Evolutionary conservation across 768 basidiomycete genomes (phyloP), one percentile per base, ranked within the genome.

Genomic region (Cystobasidium tubakii): DNA sequence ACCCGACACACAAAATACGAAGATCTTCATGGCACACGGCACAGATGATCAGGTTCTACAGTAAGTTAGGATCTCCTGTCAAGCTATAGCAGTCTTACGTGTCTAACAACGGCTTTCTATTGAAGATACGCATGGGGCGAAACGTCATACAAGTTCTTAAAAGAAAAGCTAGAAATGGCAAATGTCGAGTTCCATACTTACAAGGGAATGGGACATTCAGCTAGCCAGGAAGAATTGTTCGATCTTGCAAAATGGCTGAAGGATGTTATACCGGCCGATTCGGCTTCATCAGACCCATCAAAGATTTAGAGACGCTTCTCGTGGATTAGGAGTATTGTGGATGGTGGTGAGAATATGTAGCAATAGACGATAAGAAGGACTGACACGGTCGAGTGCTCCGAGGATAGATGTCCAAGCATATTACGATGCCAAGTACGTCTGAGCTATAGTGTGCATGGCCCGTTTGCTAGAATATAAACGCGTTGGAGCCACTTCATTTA

Each of bases 131-230:
- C 19, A 17, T 74, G 74, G 74, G 74, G 66, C 43, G 66, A 69
- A 27, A 53, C 39, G 54, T 57, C 66, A 1, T 46, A 54, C 29
- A 72, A 74, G 21, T 44, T 74, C 39, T 34, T 74, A 7, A 70
- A 36, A 72, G 74, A 74, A 29, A 66, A 74, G 42, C 54, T 69
- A 34, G 36, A 70, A 19, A 66, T 74, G 50, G 29, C 43, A 31
- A 70, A 74, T 74, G 65, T 74, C 25, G 66, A 70, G 31, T 74
- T 72, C 71, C 33, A 74, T 31, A 31, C 66, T 17, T 74, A 74
- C 29, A 4, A 23, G 9, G 66, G 74, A 34, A 46, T 74, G 27
- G 25, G 36, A 2, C 74, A 74, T 36, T 54, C 66, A 12, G 74
- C 74, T 12, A 34, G 39, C n/a, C 29, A 57, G 27, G 21, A 74